Conservation (phyloP, 1,139 yeast species). For the Magnusiomyces magnusii region DNA sequence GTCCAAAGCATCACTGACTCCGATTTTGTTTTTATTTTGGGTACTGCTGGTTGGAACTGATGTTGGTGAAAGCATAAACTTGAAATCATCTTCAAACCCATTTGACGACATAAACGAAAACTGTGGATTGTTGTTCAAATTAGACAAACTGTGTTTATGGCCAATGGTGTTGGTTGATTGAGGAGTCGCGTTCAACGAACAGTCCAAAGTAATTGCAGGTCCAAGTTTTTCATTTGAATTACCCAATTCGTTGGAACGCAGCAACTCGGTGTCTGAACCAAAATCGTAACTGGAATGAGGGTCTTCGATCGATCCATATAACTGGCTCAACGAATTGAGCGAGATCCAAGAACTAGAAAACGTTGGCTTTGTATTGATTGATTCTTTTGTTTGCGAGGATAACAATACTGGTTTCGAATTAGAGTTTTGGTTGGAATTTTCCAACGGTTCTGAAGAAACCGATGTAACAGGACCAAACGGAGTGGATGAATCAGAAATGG, state of each 20-base stretch:
- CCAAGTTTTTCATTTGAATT: too few relatives aligned
- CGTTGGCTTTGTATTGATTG: too few relatives aligned
- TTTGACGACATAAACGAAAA: conserved; percentile 45
- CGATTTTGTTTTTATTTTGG: too few relatives aligned
- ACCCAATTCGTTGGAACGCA: background rate
- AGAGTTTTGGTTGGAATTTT: background rate
- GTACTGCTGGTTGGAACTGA: too few relatives aligned
- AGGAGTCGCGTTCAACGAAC: background rate
- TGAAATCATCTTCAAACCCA: background rate
- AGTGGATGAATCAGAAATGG: conserved; percentile 5
- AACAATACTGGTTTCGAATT: too few relatives aligned
- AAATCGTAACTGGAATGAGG: background rate
- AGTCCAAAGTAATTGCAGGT: conserved; percentile 1
- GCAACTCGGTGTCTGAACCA: background rate
- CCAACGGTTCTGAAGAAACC: background rate
- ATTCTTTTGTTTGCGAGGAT: conserved; percentile 1
- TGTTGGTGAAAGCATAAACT: conserved; percentile 35
- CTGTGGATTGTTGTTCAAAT: background rate
- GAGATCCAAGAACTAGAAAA: conserved; percentile 11
- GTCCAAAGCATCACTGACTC: too few relatives aligned
- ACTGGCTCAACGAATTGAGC: conserved; percentile 8
- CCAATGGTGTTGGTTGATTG: background rate
- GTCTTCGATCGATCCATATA: background rate
- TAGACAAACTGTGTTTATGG: background rate
- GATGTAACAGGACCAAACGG: background rate